These are phyloP conservation scores for Salmacisia buchloeana DNA, from an alignment of 1,284 basidiomycete species.

Conservation along the genomic window DNA sequence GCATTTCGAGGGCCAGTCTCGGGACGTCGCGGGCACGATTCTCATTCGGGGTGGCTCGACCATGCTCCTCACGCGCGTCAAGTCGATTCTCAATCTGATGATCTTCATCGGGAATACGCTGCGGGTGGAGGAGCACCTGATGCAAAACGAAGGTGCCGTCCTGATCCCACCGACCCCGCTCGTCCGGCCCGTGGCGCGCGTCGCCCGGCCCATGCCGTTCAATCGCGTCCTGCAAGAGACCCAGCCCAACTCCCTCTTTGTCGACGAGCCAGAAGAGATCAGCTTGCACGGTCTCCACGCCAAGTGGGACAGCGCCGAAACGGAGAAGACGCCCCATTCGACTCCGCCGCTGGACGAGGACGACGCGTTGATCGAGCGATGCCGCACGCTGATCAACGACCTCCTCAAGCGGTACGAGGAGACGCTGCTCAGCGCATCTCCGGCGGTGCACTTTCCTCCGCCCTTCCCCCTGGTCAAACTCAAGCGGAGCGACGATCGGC, in stretches of 20 bases:
- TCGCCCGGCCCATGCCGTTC: background rate
- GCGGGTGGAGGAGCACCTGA: constrained; percentile 87
- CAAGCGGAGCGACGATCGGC: constrained; percentile 58
- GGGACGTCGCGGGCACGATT: constrained; percentile 88
- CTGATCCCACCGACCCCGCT: constrained; percentile 14
- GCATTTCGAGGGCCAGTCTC: constrained; percentile 81
- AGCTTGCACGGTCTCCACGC: constrained; percentile 27
- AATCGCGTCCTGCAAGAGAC: background rate
- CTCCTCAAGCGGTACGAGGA: constrained; percentile 73
- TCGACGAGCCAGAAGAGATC: constrained; percentile 22
- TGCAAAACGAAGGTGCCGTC: constrained; percentile 68
- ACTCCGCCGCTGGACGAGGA: constrained; percentile 9
- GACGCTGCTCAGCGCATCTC: constrained; percentile 83
- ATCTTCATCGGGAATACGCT: constrained; percentile 82
- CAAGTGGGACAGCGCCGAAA: constrained; percentile 15
- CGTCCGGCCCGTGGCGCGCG: background rate
- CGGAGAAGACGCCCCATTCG: background rate
- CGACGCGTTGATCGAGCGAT: background rate
- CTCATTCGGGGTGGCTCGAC: constrained; percentile 83
- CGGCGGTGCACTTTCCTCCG: constrained; percentile 79
- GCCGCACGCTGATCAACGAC: constrained; percentile 44
- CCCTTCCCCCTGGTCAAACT: constrained; percentile 78
- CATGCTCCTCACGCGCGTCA: constrained; percentile 73
- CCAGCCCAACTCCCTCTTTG: constrained; percentile 24
- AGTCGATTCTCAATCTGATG: constrained; percentile 85